Evolutionary conservation across 768 basidiomycete species (phyloP).

Genomic region (Russula ochroleuca): DNA sequence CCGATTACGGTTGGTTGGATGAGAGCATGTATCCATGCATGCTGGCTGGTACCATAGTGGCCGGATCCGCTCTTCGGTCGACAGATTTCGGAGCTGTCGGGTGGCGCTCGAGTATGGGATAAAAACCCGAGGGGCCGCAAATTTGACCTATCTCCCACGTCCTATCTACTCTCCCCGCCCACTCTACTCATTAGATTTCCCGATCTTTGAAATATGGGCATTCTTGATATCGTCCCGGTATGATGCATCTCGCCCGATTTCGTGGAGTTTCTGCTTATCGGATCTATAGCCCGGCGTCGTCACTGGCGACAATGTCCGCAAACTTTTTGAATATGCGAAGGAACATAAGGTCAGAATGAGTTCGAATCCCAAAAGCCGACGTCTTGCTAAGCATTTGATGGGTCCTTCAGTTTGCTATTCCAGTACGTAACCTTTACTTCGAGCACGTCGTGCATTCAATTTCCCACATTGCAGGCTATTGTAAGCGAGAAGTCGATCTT

Average conservation of each 20-base stretch:
- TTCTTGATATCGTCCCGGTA: constrained; percentile 83
- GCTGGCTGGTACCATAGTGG: constrained; percentile 4
- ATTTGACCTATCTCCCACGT: constrained; percentile 10
- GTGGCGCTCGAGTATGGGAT: constrained; percentile 17
- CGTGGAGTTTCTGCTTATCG: background rate
- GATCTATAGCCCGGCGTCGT: constrained; percentile 78
- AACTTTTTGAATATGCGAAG: constrained; percentile 92
- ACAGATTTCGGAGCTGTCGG: constrained; percentile 20
- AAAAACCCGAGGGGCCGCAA: constrained; percentile 5
- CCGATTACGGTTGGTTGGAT: background rate
- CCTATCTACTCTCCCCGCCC: background rate
- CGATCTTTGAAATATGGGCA: constrained; percentile 51
- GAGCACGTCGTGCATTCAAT: constrained; percentile 4
- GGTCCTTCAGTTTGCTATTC: constrained; percentile 66
- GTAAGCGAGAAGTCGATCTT: constrained; percentile 43
- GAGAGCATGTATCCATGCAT: background rate
- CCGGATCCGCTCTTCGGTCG: constrained; percentile 13
- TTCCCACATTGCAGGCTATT: constrained; percentile 52
- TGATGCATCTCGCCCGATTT: constrained; percentile 29
- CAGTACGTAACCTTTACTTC: constrained; percentile 48
- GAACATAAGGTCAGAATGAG: constrained; percentile 65
- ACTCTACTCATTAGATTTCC: background rate
- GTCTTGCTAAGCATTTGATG: constrained; percentile 17
- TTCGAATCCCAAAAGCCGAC: constrained; percentile 14
- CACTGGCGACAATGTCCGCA: constrained; percentile 92